Conservation (phyloP, 441 rosid species). For the Erysimum pusillum region DNA sequence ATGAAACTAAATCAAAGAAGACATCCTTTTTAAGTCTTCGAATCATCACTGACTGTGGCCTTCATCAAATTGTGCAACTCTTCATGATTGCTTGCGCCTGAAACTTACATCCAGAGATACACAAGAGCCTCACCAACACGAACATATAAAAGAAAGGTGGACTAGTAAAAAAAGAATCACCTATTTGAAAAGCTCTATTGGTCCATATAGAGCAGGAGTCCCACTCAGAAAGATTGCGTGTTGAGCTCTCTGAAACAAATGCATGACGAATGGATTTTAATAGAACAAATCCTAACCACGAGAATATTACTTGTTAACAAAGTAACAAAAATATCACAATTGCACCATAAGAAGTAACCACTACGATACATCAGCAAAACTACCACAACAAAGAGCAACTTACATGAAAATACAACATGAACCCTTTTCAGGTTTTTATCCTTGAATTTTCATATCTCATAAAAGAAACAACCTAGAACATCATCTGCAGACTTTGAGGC, state of each 20-base stretch:
- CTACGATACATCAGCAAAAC: conserved; percentile 19
- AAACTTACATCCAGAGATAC: conserved; percentile 25
- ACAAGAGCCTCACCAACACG: not conserved
- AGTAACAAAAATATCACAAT: conserved; percentile 12
- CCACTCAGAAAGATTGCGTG: conserved; percentile 91
- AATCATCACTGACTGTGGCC: conserved; percentile 96
- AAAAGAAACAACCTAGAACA: not conserved
- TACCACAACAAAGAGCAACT: conserved; percentile 22
- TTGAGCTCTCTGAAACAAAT: conserved; percentile 80
- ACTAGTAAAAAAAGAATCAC: conserved; percentile 45
- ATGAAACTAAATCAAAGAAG: conserved; percentile 84
- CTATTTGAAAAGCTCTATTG: conserved; percentile 96
- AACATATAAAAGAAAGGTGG: not conserved
- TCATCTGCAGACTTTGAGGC: conserved; percentile 18
- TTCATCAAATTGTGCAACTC: conserved; percentile 98
- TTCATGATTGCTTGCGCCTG: conserved; percentile 98
- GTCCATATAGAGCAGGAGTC: conserved; percentile 97
- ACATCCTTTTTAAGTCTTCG: conserved; percentile 97
- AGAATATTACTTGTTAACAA: conserved; percentile 1
- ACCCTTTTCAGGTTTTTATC: conserved; percentile 11
- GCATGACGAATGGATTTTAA: not conserved
- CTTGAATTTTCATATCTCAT: conserved; percentile 6
- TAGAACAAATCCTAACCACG: not conserved
- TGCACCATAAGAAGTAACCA: too few species aligned
- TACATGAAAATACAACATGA: conserved; percentile 25